phyloP scores from a whole-genome alignment of 352 stramenopile genomes.

The Globisporangium canariense region DNA sequence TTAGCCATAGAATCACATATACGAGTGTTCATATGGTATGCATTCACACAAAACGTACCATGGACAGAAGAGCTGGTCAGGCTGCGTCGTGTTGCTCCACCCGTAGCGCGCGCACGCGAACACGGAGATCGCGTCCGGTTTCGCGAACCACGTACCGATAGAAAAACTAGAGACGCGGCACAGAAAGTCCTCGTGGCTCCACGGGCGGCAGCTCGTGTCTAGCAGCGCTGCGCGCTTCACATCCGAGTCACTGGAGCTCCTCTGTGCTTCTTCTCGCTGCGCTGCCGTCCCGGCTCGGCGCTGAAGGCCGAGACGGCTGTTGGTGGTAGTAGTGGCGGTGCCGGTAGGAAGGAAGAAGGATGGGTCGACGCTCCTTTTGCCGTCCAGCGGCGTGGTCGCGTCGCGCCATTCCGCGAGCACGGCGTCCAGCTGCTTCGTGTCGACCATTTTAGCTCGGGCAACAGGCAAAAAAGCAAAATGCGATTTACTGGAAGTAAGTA shows the following conservation, averaged over 20 bases:
- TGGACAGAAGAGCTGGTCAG: slow-evolving; percentile 44
- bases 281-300: neutral
- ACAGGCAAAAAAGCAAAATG: neutral
- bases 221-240: neutral
- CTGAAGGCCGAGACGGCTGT: neutral
- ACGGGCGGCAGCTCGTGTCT: slow-evolving; percentile 33
- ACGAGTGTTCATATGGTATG: neutral
- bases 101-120: slow-evolving; percentile 52
- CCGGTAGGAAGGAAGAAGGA: slow-evolving; percentile 4
- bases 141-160: slow-evolving; percentile 62
- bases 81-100: slow-evolving; percentile 36
- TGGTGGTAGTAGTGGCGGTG: neutral
- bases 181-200: slow-evolving; percentile 48
- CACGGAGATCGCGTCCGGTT: slow-evolving; percentile 39
- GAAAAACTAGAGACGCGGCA: slow-evolving; percentile 47
- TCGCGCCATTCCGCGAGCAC: slow-evolving; percentile 16
- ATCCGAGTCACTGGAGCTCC: neutral
- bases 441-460: neutral
- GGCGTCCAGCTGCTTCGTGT: slow-evolving; percentile 14
- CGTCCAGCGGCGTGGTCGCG: slow-evolving; percentile 14
- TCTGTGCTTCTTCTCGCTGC: neutral
- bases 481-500: neutral
- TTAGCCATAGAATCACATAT: neutral
- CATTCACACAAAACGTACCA: slow-evolving; percentile 21
- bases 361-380: slow-evolving; percentile 10